These are phyloP conservation scores for Colletotrichum sp. DNA, from an alignment of 2,329 filamentous ascomycete genomes.

Conservation along the genomic window DNA sequence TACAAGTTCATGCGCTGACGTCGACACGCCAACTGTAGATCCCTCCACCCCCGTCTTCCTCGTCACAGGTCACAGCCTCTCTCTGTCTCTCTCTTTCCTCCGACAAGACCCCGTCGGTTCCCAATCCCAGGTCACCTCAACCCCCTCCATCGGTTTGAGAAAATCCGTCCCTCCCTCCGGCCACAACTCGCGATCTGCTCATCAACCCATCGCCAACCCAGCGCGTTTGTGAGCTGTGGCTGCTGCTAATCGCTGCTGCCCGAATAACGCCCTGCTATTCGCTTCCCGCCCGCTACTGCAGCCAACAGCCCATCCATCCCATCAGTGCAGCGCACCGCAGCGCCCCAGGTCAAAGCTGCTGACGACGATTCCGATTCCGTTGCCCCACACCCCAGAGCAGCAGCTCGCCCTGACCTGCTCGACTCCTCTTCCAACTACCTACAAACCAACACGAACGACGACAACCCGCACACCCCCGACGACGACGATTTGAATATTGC, in stretches of 20 bases:
- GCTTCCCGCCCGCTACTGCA: not conserved
- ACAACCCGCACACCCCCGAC: not conserved
- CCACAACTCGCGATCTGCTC: not conserved
- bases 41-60: constrained; percentile 25
- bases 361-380: constrained; percentile 21
- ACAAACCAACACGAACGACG: not conserved
- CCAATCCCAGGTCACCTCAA: not conserved
- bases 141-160: not conserved
- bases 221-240: not conserved
- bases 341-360: constrained; percentile 19
- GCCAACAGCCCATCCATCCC: constrained; percentile 6
- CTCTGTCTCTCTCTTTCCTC: not conserved
- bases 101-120: not conserved
- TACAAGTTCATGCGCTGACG: constrained; percentile 52
- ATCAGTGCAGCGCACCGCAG: not conserved
- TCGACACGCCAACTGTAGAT: constrained; percentile 46
- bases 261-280: not conserved
- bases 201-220: not conserved
- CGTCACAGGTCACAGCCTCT: constrained; percentile 20
- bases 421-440: constrained; percentile 15
- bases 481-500: constrained; percentile 10
- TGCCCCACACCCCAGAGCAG: constrained; percentile 15
- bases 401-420: constrained; percentile 15
- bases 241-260: not conserved
- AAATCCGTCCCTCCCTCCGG: not conserved